Evolutionary conservation across 2,329 filamentous ascomycete genomes (phyloP).

Genomic region (Pseudogymnoascus sp.): DNA sequence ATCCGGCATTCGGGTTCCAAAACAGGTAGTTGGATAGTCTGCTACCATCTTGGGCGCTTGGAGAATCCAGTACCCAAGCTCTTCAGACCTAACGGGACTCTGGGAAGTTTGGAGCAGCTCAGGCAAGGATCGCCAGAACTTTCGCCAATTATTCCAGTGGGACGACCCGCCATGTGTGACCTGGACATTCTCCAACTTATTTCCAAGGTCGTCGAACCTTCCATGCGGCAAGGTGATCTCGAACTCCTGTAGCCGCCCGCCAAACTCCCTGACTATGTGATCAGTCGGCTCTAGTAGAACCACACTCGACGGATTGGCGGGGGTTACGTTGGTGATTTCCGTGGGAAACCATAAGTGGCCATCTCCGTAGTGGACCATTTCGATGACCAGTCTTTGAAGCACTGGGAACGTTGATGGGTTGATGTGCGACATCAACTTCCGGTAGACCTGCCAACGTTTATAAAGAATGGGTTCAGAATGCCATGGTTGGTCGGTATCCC

Average conservation of each 20-base stretch:
- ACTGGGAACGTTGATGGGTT: too few species aligned
- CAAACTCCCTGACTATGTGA: not conserved
- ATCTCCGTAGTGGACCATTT: too few species aligned
- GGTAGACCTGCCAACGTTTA: too few species aligned
- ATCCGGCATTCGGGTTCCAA: too few species aligned
- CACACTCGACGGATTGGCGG: not conserved
- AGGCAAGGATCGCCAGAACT: not conserved
- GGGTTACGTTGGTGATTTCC: not conserved
- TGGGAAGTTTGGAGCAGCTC: not conserved
- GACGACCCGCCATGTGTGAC: not conserved
- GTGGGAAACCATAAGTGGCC: not conserved
- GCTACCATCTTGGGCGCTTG: too few species aligned
- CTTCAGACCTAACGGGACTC: not conserved
- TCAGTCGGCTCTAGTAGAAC: not conserved
- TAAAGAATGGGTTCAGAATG: too few species aligned
- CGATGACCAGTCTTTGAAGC: too few species aligned
- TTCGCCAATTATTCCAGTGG: not conserved
- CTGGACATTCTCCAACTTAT: not conserved
- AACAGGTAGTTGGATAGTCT: too few species aligned
- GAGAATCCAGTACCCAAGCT: not conserved
- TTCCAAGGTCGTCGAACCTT: not conserved
- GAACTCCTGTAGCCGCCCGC: not conserved
- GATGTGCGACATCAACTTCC: too few species aligned
- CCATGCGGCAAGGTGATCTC: not conserved
- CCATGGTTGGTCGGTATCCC: too few species aligned